Base-by-base conservation (phyloP, 306 rosid species). In the Quercus dentata region DNA sequence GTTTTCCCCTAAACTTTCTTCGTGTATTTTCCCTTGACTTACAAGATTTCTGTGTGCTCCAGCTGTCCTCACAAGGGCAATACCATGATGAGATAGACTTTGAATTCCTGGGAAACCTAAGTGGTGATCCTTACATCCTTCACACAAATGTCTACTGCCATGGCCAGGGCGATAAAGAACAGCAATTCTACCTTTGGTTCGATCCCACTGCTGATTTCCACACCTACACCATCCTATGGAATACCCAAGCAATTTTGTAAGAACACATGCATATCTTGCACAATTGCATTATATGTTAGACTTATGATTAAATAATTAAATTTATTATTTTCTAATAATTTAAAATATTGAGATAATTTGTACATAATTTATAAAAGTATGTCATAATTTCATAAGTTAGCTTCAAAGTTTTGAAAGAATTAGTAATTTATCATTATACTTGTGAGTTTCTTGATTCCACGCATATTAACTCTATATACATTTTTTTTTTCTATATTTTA, bases 1-100 rank as follows among this genome's bases (percentile, higher is more conserved):
- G 15, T 49, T 49, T 49, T 12, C 4, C 4, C 15, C 17, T 12
- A 3, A 49, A 12, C 54, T 49, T 49, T 49, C 52, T 46, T 46
- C 54, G 0, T 12, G 54, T 49, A 49, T 49, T 49, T 11, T 7
- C 11, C 46, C 46, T 38, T 38, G 11, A 38, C 46, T 38, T 38
- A 38, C 46, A 38, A 38, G 46, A 38, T 38, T 49, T 49, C 14
- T 49, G 12, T 49, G 54, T 49, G 54, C 54, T 75, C 54, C 83
- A 84, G 90, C 71, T 82, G 51, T 79, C 84, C 2, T 87, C 88
- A 5, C 61, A 75, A 49, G 88, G 86, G 38, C 23, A 57, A 0
- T 1, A 51, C 20, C 83, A 83, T 65, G 91, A 87, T 3, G 89
- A 87, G 81, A 82, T 85, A 55, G 91, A 87, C 72, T 87, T 87